Base-by-base conservation (phyloP, 1,139 yeast genomes). In the Sporopachydermia cereana region DNA sequence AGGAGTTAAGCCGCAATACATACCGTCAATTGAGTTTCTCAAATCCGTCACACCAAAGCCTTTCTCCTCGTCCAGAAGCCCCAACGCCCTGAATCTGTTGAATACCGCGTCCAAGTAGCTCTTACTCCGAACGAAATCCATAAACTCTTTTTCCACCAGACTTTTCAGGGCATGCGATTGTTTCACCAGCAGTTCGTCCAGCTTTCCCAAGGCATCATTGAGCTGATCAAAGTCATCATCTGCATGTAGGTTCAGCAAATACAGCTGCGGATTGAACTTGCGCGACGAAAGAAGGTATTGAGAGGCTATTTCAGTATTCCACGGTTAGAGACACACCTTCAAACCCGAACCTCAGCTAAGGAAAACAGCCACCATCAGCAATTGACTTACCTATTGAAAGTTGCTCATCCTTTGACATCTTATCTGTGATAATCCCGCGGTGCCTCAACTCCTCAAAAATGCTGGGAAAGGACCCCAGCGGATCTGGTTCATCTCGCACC, bases 101-200 rank as follows among this genome's bases (percentile, higher is more conserved):
- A 49, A 71, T 2, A 79, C 77, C 27, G 71, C 68, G 54, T 80
- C 88, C 21, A 81, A 60, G 9, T 75, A 66, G 17, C 82, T 75
- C 59, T 91, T 91, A 46, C 89, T 77, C 54, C 78, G 76, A 44
- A 89, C 83, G 53, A 88, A 86, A 53, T 76, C 72, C 46, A 77
- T 74, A 57, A 79, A 88, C 57, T 89, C 91, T 22, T 75, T 71
- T 54, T 84, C 84, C 4, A 89, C 83, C 29, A 84, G 72, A 16
- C 64, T 63, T 51, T 79, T 76, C 56, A 89, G 66, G 44, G 82
- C 81, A 12, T 71, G 69, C n/a, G 84, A 77, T 54, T 82, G 83
- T 21, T 74, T 67, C 18, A 76, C 71, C 29, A 89, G 77, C 24
- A 77, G 75, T 24, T 62, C 58, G 52, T 85, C 88, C 48, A 89